A percentile compares a stretch with the other conserved stretches of the same genome.
Evolutionary conservation across 805 yeast species (phyloP).

Genomic region (Metschnikowia peoriensis): DNA sequence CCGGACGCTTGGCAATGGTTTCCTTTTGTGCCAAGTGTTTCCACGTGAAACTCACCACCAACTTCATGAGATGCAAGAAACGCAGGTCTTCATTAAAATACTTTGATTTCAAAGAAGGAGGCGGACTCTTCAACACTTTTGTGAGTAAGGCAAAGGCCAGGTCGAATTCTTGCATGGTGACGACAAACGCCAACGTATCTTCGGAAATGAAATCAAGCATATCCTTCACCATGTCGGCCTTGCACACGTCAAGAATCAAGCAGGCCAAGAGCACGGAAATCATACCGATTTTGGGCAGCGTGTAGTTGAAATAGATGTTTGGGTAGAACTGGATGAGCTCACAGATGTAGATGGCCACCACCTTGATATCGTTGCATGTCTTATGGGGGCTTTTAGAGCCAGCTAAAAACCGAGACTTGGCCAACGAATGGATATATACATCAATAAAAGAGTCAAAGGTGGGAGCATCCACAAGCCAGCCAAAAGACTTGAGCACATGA

Average conservation of each 20-base stretch:
- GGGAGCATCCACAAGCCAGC: constrained; percentile 63
- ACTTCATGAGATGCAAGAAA: constrained; percentile 36
- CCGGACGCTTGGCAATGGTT: constrained; percentile 5
- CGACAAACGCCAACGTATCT: constrained; percentile 8
- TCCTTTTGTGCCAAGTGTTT: constrained; percentile 21
- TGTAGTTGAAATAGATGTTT: constrained; percentile 53
- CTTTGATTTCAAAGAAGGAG: constrained; percentile 45
- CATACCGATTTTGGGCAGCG: constrained; percentile 48
- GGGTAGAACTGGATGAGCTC: constrained; percentile 66
- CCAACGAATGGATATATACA: constrained; percentile 43
- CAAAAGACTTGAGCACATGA: constrained; percentile 57
- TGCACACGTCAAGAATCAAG: constrained; percentile 34
- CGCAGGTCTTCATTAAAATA: constrained; percentile 40
- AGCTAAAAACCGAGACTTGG: constrained; percentile 23
- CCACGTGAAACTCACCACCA: constrained; percentile 32
- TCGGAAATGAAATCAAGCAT: constrained; percentile 20
- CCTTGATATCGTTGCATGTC: constrained; percentile 45
- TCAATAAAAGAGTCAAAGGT: constrained; percentile 66
- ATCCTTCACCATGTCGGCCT: constrained; percentile 9
- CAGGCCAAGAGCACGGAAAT: constrained; percentile 44
- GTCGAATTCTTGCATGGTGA: constrained; percentile 12
- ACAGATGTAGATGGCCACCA: constrained; percentile 60
- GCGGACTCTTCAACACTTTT: constrained; percentile 44
- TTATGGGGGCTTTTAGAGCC: constrained; percentile 29
- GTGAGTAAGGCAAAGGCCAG: constrained; percentile 22